phyloP scores from a whole-genome alignment of 2,329 filamentous ascomycete species.

The Daldinia sp. region DNA sequence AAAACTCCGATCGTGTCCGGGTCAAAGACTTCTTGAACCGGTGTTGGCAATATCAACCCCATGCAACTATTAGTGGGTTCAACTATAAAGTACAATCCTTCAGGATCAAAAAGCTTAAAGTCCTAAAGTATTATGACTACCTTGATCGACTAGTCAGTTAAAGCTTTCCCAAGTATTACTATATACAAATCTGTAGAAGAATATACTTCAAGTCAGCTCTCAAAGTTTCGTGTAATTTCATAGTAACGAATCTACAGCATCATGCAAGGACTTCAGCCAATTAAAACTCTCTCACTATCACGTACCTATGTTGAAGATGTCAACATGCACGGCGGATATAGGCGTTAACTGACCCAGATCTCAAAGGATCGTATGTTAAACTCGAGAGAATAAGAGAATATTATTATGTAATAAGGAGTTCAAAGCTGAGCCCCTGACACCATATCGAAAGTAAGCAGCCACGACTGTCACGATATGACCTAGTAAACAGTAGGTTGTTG shows the following conservation, averaged over 20 bases:
- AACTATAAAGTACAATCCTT: not conserved
- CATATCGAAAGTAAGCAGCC: not conserved
- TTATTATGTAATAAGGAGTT: constrained; percentile 4
- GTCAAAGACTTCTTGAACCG: not conserved
- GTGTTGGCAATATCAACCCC: not conserved
- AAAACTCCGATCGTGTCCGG: not conserved
- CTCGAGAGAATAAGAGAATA: not conserved
- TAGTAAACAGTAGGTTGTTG: not conserved
- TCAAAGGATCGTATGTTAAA: not conserved
- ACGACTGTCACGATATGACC: not conserved
- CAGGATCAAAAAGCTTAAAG: not conserved
- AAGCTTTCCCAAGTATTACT: not conserved
- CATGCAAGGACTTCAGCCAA: not conserved
- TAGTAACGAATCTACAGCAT: not conserved
- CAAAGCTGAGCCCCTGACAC: not conserved
- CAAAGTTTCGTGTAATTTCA: not conserved
- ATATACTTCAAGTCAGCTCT: not conserved
- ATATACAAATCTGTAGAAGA: not conserved
- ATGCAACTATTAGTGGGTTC: not conserved
- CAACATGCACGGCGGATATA: not conserved
- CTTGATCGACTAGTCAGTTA: not conserved
- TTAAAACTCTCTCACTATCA: not conserved
- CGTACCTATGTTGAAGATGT: not conserved
- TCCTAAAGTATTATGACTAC: not conserved
- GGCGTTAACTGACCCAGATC: not conserved